phyloP scores from a whole-genome alignment of 2,329 filamentous ascomycete genomes.

The Cryphonectria nitschkei region DNA sequence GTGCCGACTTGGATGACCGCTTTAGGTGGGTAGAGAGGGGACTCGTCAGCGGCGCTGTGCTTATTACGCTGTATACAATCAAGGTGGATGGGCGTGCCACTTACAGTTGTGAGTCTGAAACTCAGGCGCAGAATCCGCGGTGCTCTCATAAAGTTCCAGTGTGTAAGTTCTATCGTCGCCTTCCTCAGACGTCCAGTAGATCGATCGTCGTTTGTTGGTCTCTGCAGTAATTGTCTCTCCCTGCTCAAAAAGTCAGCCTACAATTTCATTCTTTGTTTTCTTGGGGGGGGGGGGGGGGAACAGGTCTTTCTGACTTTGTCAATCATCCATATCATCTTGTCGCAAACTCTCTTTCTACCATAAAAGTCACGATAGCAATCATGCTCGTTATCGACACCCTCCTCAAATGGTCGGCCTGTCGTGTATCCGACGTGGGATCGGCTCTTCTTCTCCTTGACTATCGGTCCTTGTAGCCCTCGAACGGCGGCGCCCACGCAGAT shows the following conservation, averaged over 20 bases:
- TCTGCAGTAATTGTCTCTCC: constrained; percentile 11
- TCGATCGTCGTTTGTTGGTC: constrained; percentile 7
- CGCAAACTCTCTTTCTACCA: constrained; percentile 7
- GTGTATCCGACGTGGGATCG: constrained; percentile 7
- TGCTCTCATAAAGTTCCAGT: constrained; percentile 12
- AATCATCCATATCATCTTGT: constrained; percentile 15
- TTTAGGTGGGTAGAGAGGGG: neutral
- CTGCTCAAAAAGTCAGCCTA: neutral
- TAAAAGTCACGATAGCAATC: constrained; percentile 7
- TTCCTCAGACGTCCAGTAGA: constrained; percentile 5
- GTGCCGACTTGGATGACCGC: constrained; percentile 14
- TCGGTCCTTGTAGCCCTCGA: constrained; percentile 4
- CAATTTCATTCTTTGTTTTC: no score
- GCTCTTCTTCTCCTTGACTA: constrained; percentile 18
- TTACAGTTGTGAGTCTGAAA: constrained; percentile 9
- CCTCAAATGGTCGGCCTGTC: neutral
- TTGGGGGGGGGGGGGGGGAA: no score
- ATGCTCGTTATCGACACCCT: constrained; percentile 6
- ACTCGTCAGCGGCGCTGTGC: neutral
- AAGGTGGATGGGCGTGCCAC: neutral
- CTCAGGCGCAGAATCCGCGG: neutral
- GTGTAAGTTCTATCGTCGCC: neutral
- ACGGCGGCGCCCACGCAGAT: constrained; percentile 13
- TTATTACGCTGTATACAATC: neutral
- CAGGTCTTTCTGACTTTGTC: neutral